phyloP scores from a whole-genome alignment of 371 early-diverging fungal genomes.

The Mortierella sp. region DNA sequence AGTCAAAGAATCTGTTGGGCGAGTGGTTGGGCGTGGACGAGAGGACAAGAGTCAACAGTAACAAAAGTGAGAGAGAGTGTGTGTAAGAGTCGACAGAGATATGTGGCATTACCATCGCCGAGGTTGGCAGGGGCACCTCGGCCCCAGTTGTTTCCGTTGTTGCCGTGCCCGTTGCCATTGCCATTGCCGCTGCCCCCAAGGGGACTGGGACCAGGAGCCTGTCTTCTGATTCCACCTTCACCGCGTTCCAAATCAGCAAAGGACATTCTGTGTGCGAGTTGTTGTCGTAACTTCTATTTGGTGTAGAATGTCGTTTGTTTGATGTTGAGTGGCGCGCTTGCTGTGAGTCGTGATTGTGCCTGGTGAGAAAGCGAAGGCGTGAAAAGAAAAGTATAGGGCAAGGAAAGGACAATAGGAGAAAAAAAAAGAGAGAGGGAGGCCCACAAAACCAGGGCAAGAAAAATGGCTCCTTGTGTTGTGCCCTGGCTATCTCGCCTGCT shows the following conservation, averaged over 20 bases:
- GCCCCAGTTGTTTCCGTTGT: slow-evolving; percentile 10
- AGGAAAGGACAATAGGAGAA: neutral
- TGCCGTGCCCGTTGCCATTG: slow-evolving; percentile 10
- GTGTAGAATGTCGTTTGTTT: too few relatives aligned
- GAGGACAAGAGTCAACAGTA: too few relatives aligned
- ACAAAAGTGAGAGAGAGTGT: neutral
- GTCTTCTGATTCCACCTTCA: slow-evolving; percentile 30
- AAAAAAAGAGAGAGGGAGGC: neutral
- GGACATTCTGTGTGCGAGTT: slow-evolving; percentile 32
- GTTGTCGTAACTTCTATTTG: too few relatives aligned
- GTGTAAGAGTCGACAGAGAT: neutral
- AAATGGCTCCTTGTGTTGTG: too few relatives aligned
- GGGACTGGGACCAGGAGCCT: slow-evolving; percentile 24
- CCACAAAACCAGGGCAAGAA: neutral
- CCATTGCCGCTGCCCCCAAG: slow-evolving; percentile 25
- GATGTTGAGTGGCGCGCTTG: too few relatives aligned
- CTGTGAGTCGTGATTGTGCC: neutral
- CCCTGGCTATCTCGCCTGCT: neutral
- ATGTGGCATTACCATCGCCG: slow-evolving; percentile 11
- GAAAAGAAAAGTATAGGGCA: neutral
- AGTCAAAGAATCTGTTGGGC: neutral
- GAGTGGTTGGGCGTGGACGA: neutral
- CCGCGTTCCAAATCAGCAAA: slow-evolving; percentile 56
- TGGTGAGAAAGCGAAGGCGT: neutral
- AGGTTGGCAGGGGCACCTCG: slow-evolving; percentile 8